Conservation (phyloP, 2,329 filamentous ascomycete genomes). For the Tolypocladium tundrense region DNA sequence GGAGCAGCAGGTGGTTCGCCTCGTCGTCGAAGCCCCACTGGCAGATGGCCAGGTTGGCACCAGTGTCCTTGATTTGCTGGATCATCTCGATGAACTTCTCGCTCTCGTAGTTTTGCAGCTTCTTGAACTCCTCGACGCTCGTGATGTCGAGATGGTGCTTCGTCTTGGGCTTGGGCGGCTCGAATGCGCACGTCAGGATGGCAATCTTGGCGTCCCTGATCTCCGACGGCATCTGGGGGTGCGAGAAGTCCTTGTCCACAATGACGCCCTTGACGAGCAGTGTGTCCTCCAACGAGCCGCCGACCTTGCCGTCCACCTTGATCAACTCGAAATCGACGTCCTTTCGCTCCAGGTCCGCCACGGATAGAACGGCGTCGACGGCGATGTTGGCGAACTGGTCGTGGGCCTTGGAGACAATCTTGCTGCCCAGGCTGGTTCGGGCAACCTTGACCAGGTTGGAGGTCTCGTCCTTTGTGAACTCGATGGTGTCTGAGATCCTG, state of each 20-base stretch:
- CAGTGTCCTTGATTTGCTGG: constrained; percentile 91
- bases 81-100: constrained; percentile 99
- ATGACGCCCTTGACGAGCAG: constrained; percentile 96
- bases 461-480: constrained; percentile 72
- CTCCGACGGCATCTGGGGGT: constrained; percentile 97
- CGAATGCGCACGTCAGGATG: constrained; percentile 95
- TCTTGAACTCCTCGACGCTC: constrained; percentile 95
- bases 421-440: constrained; percentile 91
- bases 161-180: constrained; percentile 98
- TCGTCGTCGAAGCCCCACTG: constrained; percentile 99
- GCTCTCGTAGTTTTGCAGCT: constrained; percentile 88
- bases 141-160: constrained; percentile 99
- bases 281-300: constrained; percentile 85
- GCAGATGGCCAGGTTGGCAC: constrained; percentile 94
- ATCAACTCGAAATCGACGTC: constrained; percentile 99
- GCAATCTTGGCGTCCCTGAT: constrained; percentile 93
- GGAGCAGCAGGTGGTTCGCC: constrained; percentile 91
- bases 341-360: constrained; percentile 89
- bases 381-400: constrained; percentile 97
- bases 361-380: constrained; percentile 91
- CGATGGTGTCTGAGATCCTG: constrained; percentile 81
- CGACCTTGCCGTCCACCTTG: constrained; percentile 98
- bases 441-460: constrained; percentile 88
- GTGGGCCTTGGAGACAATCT: constrained; percentile 98
- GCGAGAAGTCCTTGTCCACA: constrained; percentile 98